Conservation (phyloP, 2,329 filamentous ascomycete species). For the Pseudocercospora cruenta region DNA sequence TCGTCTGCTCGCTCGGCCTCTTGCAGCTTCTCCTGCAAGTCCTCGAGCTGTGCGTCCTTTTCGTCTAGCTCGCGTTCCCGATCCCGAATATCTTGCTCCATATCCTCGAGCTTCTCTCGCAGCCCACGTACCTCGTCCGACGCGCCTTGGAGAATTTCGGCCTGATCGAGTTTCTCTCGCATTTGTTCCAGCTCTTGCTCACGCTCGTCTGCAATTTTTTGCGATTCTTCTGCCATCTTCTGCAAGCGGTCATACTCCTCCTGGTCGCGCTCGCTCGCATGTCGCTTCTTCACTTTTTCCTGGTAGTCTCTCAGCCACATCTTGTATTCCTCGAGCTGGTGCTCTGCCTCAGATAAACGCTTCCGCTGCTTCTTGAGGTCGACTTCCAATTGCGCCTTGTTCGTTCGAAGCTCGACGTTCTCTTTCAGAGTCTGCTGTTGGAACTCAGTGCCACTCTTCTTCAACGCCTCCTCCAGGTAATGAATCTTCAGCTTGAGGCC, state of each 20-base stretch:
- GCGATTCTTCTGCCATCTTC: slow-evolving; percentile 49
- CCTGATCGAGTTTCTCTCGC: slow-evolving; percentile 45
- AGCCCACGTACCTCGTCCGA: slow-evolving; percentile 41
- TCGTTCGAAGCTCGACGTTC: slow-evolving; percentile 94
- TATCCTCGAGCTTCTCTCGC: slow-evolving; percentile 54
- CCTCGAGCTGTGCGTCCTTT: slow-evolving; percentile 57
- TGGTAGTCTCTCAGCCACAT: slow-evolving; percentile 81
- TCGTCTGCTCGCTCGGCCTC: slow-evolving; percentile 35
- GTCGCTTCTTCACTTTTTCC: slow-evolving; percentile 76
- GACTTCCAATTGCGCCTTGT: slow-evolving; percentile 84
- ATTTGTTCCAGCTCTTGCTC: slow-evolving; percentile 49
- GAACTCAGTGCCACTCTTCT: slow-evolving; percentile 85
- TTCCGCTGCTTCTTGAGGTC: slow-evolving; percentile 88
- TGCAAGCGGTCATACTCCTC: slow-evolving; percentile 59
- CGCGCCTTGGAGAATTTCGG: slow-evolving; percentile 39
- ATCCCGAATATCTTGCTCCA: slow-evolving; percentile 58
- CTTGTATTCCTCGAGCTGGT: slow-evolving; percentile 81
- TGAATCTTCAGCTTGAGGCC: slow-evolving; percentile 95
- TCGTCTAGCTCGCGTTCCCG: slow-evolving; percentile 42
- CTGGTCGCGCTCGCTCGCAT: slow-evolving; percentile 69
- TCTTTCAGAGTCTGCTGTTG: slow-evolving; percentile 88
- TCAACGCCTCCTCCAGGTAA: slow-evolving; percentile 87
- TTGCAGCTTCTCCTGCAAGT: slow-evolving; percentile 46
- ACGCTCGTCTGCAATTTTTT: slow-evolving; percentile 43
- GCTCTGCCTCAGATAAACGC: slow-evolving; percentile 77